Evolutionary conservation across 116 monocot species (phyloP).

Genomic region (Thalassia testudinum): DNA sequence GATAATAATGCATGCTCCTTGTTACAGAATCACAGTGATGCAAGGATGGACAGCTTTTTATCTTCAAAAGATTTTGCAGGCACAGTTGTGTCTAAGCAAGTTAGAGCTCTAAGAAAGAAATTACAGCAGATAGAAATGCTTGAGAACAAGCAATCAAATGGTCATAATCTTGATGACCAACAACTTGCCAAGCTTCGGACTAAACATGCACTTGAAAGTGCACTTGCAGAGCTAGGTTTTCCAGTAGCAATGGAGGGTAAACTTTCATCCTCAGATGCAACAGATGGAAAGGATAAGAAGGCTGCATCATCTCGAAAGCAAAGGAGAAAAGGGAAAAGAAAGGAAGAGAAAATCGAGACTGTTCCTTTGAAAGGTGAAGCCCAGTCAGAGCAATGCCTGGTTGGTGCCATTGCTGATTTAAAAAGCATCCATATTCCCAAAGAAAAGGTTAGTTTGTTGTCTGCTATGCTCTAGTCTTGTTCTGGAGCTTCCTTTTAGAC

Average conservation of each 20-base stretch:
- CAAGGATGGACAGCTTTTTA: conserved; percentile 37
- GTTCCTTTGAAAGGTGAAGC: conserved; percentile 10
- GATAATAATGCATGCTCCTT: conserved; percentile 16
- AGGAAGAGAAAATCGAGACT: conserved; percentile 19
- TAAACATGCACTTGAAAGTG: conserved; percentile 32
- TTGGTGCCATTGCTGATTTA: conserved; percentile 15
- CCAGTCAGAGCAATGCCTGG: conserved; percentile 3
- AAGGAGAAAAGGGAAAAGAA: conserved; percentile 48
- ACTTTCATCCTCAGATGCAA: conserved; percentile 5
- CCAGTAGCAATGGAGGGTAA: conserved; percentile 27
- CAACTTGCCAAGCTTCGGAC: conserved; percentile 77
- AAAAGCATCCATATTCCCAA: conserved; percentile 18
- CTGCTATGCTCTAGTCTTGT: too few relatives aligned
- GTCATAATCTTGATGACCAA: conserved; percentile 82
- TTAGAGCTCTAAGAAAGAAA: conserved; percentile 83
- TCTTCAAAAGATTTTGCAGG: conserved; percentile 25
- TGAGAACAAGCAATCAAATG: conserved; percentile 50
- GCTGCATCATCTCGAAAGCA: conserved; percentile 37
- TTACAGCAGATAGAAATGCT: conserved; percentile 98
- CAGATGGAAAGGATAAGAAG: conserved; percentile 46
- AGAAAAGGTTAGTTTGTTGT: conserved; percentile 26
- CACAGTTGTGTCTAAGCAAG: conserved; percentile 55
- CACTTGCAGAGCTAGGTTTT: conserved; percentile 66
- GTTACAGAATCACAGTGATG: conserved; percentile 12
- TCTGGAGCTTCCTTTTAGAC: too few relatives aligned